These are phyloP conservation scores for Phytopythium vexans DNA, from an alignment of 352 stramenopile genomes.

Conservation along the genomic window DNA sequence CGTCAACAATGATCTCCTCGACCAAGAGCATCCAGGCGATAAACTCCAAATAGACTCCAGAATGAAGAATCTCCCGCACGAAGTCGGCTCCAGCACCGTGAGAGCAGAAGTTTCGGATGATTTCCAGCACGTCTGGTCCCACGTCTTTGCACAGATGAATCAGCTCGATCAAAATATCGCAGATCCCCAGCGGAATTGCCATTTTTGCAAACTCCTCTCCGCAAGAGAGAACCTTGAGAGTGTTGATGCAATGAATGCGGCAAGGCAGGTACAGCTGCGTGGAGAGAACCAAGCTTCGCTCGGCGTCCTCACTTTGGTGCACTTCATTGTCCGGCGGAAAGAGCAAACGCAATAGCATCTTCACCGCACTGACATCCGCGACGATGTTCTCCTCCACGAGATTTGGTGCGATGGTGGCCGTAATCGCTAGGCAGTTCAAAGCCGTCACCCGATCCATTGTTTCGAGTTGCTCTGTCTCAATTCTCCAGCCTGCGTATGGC, in stretches of 20 bases:
- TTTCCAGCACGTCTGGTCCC: constrained; percentile 43
- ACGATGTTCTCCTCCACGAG: constrained; percentile 62
- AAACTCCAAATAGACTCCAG: constrained; percentile 73
- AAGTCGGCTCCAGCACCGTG: constrained; percentile 40
- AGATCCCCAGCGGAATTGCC: constrained; percentile 58
- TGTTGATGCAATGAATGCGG: constrained; percentile 54
- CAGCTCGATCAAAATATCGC: constrained; percentile 76
- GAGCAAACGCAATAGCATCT: constrained; percentile 68
- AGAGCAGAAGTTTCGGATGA: constrained; percentile 70
- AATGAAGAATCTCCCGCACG: constrained; percentile 63
- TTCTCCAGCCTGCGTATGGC: constrained; percentile 59
- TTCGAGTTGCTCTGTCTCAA: constrained; percentile 40
- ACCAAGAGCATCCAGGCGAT: constrained; percentile 72
- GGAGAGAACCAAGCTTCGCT: constrained; percentile 48
- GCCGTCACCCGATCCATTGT: constrained; percentile 56
- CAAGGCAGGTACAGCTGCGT: constrained; percentile 62
- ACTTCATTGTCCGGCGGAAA: constrained; percentile 81
- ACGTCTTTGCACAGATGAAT: constrained; percentile 58
- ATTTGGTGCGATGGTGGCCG: constrained; percentile 43
- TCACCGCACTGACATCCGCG: constrained; percentile 51
- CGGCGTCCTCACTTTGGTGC: constrained; percentile 50
- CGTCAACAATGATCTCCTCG: constrained; percentile 57
- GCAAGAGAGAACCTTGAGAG: constrained; percentile 53
- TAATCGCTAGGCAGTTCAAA: constrained; percentile 63
- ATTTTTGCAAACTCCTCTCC: constrained; percentile 48